Evolutionary conservation across 2,329 filamentous ascomycete species (phyloP).

Genomic region (Ophiostoma piceae): DNA sequence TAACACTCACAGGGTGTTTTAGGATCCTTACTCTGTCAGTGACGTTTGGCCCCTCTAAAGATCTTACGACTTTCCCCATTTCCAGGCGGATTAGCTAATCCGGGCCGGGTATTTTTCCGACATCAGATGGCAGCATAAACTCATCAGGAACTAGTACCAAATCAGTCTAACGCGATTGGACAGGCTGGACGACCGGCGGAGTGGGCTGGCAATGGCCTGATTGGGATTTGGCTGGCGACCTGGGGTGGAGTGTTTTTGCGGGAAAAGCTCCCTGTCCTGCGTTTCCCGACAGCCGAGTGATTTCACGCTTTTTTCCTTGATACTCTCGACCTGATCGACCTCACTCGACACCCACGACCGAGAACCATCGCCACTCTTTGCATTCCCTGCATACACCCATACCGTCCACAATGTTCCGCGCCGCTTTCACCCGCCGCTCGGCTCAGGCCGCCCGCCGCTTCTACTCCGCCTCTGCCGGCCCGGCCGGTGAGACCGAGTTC

Average conservation of each 20-base stretch:
- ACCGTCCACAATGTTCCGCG: slow-evolving; percentile 25
- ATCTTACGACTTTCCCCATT: not conserved
- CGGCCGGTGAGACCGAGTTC: slow-evolving; percentile 72
- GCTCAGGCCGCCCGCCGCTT: slow-evolving; percentile 26
- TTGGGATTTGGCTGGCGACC: slow-evolving; percentile 23
- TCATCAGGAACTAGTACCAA: not conserved
- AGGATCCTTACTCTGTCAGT: not conserved
- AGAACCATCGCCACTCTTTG: slow-evolving; percentile 16
- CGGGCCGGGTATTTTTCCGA: slow-evolving; percentile 16
- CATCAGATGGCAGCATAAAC: not conserved
- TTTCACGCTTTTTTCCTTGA: not conserved
- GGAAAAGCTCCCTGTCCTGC: slow-evolving; percentile 25
- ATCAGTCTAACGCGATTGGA: not conserved
- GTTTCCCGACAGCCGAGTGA: slow-evolving; percentile 23
- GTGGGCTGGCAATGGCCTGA: slow-evolving; percentile 25
- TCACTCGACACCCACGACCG: not conserved
- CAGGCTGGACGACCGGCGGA: not conserved
- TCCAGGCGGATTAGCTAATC: not conserved
- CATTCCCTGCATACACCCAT: not conserved
- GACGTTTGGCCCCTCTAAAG: slow-evolving; percentile 10
- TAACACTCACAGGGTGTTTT: too few species aligned
- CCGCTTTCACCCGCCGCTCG: slow-evolving; percentile 25
- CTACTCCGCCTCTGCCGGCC: slow-evolving; percentile 25
- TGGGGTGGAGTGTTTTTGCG: slow-evolving; percentile 22
- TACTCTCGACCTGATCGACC: not conserved